Evolutionary conservation across 495 filamentous ascomycete species (phyloP).

Genomic region (Aspergillus bridgeri): DNA sequence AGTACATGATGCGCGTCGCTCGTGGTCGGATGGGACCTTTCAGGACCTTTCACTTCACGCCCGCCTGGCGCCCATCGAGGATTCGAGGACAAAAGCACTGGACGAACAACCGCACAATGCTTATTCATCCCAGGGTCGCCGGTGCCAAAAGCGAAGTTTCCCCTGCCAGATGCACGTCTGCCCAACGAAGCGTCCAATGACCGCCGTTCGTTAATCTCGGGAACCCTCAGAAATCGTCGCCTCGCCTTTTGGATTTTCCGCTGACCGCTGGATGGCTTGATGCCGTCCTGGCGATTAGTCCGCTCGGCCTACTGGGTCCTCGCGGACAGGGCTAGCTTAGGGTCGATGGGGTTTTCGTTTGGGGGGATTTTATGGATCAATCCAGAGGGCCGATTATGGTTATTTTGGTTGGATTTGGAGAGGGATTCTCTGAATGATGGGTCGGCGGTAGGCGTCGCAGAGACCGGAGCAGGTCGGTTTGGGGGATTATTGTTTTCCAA

Average conservation of each 20-base stretch:
- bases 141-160: conserved; percentile 8
- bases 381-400: conserved; percentile 10
- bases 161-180: conserved; percentile 41
- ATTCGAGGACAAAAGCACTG: background rate
- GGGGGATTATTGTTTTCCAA: conserved; percentile 1
- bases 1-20: background rate
- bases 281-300: conserved; percentile 3
- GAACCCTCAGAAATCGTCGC: conserved; percentile 28
- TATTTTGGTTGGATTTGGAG: conserved; percentile 11
- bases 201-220: conserved; percentile 28
- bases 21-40: background rate
- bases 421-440: background rate
- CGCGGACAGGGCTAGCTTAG: conserved; percentile 3
- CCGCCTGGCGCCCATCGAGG: too few species aligned
- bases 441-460: background rate
- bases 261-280: conserved; percentile 31
- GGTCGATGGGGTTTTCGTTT: conserved; percentile 7
- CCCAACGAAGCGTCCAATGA: conserved; percentile 53
- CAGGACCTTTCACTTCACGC: too few species aligned
- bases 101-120: conserved; percentile 5
- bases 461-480: background rate
- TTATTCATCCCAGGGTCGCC: conserved; percentile 11
- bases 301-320: conserved; percentile 3
- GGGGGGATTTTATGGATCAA: conserved; percentile 11
- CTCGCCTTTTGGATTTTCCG: conserved; percentile 30